Evolutionary conservation across 2,329 filamentous ascomycete species (phyloP).

Genomic region (Aureobasidium sp.): DNA sequence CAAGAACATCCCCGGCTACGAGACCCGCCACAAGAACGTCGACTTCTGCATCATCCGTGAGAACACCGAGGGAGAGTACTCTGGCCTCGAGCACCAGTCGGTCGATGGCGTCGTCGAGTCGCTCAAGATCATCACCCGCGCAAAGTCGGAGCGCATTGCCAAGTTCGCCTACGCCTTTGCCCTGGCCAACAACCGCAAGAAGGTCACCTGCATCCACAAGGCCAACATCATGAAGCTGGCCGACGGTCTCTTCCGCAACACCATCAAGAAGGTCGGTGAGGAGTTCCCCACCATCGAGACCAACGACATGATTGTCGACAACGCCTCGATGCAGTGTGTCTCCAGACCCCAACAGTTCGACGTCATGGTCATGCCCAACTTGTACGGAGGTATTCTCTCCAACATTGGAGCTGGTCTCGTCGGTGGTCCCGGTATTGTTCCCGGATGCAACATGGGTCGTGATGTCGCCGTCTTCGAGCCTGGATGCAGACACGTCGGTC

Average conservation of each 20-base stretch:
- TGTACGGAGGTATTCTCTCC: conserved; percentile 97
- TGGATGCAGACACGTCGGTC: conserved; percentile 96
- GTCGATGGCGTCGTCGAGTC: conserved; percentile 95
- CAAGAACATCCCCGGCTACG: conserved; percentile 98
- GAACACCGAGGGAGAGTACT: conserved; percentile 99
- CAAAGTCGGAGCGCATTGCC: conserved; percentile 98
- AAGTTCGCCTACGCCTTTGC: conserved; percentile 98
- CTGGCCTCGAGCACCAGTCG: conserved; percentile 95
- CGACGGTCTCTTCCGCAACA: conserved; percentile 97
- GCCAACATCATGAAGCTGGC: conserved; percentile 99
- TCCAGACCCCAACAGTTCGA: conserved; percentile 96
- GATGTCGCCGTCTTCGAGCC: conserved; percentile 98
- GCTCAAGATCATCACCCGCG: conserved; percentile 98
- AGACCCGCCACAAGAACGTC: conserved; percentile 94
- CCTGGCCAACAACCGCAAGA: conserved; percentile 96
- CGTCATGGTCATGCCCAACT: conserved; percentile 99
- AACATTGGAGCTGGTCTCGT: conserved; percentile 98
- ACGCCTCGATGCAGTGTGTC: conserved; percentile 99
- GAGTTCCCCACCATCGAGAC: conserved; percentile 93
- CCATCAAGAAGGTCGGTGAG: conserved; percentile 86
- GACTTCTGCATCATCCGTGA: conserved; percentile 99
- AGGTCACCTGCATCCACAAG: conserved; percentile 99
- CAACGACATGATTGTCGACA: conserved; percentile 99
- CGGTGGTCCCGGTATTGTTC: conserved; percentile 92
- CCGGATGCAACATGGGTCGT: conserved; percentile 98